Base-by-base conservation (phyloP, 1,139 yeast species). In the Meyerozyma elateridarum region DNA sequence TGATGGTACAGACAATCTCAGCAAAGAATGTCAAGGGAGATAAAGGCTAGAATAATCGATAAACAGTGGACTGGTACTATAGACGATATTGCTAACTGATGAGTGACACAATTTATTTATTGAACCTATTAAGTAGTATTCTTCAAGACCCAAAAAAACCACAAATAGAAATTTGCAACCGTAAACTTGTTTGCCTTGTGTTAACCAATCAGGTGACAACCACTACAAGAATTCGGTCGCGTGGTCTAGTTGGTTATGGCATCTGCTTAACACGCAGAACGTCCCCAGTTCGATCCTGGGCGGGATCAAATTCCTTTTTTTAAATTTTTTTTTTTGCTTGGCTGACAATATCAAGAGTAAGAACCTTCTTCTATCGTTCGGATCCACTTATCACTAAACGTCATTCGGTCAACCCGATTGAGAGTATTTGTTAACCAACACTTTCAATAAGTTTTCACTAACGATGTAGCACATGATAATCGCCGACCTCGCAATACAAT, bases 231-330 rank as follows among this genome's bases (percentile, higher is more conserved):
- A 24, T 15, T 9, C n/a, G 27, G 27, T 24, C 27, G 27, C 18
- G 85, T 85, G 95, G 95, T 85, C 95, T 85, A 85, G 95, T 85
- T 66, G 95, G 95, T 85, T 76, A 85, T 85, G 95, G 93, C 95
- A 83, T 82, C 89, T 85, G 95, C 95, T 84, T 85, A 85, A 85
- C 95, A 85, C 95, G 95, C 95, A 83, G 89, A 83, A 85, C 89
- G 95, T 87, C 95, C 95, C 95, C 95, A 85, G 96, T 87, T 87
- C 96, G 95, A 87, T 83, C 95, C 96, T 85, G 96, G 95, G 95
- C 87, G 18, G 14, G 27, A 24, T 24, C 27, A 24, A 15, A 12
- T 22, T 15, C 13, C 13, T 22, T 22, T 22, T 24, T 24, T 24
- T 15, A 15, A 21, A 5, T 5, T 21, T 21, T 21, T 21, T 6